Percentiles rank a stretch among this genome's conserved stretches.
phyloP scores from a whole-genome alignment of 2,329 filamentous ascomycete species.

The Penicillium sp. region DNA sequence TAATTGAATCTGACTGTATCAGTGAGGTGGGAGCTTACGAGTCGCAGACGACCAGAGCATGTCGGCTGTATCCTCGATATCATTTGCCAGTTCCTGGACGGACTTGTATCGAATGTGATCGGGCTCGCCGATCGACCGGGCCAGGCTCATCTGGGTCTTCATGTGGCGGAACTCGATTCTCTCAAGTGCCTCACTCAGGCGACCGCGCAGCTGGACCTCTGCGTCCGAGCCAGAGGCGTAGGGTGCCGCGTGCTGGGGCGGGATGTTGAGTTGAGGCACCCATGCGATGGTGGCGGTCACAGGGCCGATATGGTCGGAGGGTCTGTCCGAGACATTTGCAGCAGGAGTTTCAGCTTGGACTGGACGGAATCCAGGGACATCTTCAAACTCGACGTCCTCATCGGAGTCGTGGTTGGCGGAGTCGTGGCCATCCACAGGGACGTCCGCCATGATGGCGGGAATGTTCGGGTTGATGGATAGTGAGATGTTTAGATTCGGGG shows the following conservation, averaged over 20 bases:
- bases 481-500: neutral
- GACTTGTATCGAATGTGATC: conserved; percentile 57
- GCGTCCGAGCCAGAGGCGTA: conserved; percentile 59
- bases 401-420: conserved; percentile 16
- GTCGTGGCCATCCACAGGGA: conserved; percentile 3
- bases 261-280: conserved; percentile 39
- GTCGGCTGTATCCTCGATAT: conserved; percentile 74
- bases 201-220: conserved; percentile 47
- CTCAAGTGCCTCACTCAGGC: conserved; percentile 20
- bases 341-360: neutral
- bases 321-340: neutral
- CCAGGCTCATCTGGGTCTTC: conserved; percentile 45
- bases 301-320: neutral
- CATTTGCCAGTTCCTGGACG: conserved; percentile 70
- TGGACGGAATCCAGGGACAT: conserved; percentile 16
- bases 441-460: neutral
- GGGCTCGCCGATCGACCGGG: conserved; percentile 30
- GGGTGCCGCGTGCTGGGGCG: conserved; percentile 56
- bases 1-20: neutral
- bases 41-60: conserved; percentile 86
- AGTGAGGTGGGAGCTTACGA: conserved; percentile 59
- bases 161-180: conserved; percentile 24
- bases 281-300: conserved; percentile 9
- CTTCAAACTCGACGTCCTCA: conserved; percentile 24
- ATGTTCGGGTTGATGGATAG: neutral